A percentile compares a stretch with the other conserved stretches of the same genome.
Evolutionary conservation across 129 eudicot species (phyloP).

Genomic region (Tanacetum coccineum): DNA sequence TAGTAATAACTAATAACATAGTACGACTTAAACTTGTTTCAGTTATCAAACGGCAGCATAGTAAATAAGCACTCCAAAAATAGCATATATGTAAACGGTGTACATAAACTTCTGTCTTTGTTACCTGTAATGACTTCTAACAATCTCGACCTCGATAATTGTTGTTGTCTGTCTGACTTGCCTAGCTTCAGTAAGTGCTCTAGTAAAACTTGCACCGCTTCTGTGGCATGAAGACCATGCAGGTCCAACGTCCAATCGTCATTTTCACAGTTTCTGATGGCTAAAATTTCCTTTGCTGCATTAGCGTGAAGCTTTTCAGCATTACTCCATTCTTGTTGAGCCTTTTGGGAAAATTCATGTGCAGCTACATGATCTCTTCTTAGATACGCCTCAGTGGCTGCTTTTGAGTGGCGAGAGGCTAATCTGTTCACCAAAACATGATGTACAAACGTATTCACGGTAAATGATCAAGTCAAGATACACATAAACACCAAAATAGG

Average conservation of each 20-base stretch:
- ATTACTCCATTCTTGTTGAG: conserved; percentile 72
- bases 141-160: conserved; percentile 38
- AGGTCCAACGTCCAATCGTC: conserved; percentile 84
- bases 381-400: conserved; percentile 73
- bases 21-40: neutral
- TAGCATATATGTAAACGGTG: neutral
- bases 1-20: neutral
- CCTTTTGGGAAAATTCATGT: conserved; percentile 52
- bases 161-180: conserved; percentile 31
- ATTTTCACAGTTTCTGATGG: conserved; percentile 50
- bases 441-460: too few species aligned
- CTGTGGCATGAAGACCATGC: conserved; percentile 85
- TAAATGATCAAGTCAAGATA: too few species aligned
- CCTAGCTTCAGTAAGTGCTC: conserved; percentile 55
- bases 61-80: neutral
- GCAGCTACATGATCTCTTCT: conserved; percentile 81
- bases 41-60: neutral
- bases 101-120: neutral
- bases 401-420: conserved; percentile 78
- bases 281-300: conserved; percentile 76
- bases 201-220: conserved; percentile 75
- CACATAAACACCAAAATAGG: too few species aligned
- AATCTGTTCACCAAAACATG: conserved; percentile 46
- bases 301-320: conserved; percentile 64
- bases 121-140: conserved; percentile 85